Evolutionary conservation across 2,329 filamentous ascomycete genomes (phyloP), one percentile per base, ranked within the genome.

Genomic region (Pleomassaria siparia): DNA sequence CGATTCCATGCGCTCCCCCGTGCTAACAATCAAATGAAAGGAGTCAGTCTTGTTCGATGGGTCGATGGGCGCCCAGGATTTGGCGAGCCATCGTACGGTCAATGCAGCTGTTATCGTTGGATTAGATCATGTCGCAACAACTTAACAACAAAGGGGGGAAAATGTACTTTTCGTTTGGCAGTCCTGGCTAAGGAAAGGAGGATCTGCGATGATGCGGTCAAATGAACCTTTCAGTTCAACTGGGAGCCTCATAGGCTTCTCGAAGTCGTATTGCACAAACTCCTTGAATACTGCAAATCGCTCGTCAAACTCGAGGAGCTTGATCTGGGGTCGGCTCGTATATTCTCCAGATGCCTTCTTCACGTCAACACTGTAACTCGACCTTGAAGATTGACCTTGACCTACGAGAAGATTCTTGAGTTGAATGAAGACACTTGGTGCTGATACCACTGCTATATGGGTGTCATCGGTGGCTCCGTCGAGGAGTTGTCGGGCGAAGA

Each of bases 141-240:
- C n/a, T n/a, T n/a, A n/a, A n/a, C n/a, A n/a, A n/a, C 20, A 20
- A 20, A 30, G 20, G 43, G n/a, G 3, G 11, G 29, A 30, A 22
- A 30, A 44, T 13, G 12, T 58, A 87, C 85, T 76, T 75, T 90
- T 91, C 0, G 87, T 89, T 67, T 92, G 87, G 65, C 88, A 92
- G 62, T 92, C 87, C 52, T 87, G 81, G 66, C 83, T 89, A 28
- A 92, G 75, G 66, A 92, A 92, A 0, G 89, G 89, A 8, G 89
- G 89, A 63, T 94, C 89, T 57, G 81, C 82, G 45, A 91, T 85
- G 50, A 92, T 79, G 44, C 83, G 79, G 68, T 90, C 85, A 39
- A 86, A 81, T 16, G 71, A 74, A 16, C 80, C 82, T 62, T 86
- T 88, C 28, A 91, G 69, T 26, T 79, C 68, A 11, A 67, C 76